Evolutionary conservation across 768 basidiomycete genomes (phyloP), one percentile per base, ranked within the genome.

Genomic region (Symmetrospora coprosmae): DNA sequence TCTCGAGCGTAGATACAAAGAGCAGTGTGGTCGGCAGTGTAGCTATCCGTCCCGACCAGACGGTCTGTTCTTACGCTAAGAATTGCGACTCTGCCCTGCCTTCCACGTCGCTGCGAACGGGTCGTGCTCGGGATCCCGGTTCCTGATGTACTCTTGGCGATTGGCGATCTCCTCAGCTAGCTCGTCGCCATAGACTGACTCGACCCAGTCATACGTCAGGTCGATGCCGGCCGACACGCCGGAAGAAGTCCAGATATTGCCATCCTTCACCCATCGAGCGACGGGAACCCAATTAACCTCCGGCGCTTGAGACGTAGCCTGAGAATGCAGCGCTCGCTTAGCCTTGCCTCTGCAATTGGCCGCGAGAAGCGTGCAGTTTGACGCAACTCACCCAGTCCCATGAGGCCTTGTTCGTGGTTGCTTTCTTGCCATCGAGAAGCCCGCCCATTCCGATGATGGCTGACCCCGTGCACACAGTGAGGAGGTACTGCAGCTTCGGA

Each of bases 381-480:
- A 11, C 31, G n/a, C n/a, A n/a, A 14, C 23, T 51, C 21, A 64
- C 58, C 50, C 50, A 64, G 13, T 31, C 21, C 38, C 60, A 66
- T 1, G 23, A 17, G 2, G 25, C 31, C 51, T 64, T 66, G 38
- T 66, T 66, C 13, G 34, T 27, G 2, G 65, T 66, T 16, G 65
- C 65, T 14, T 45, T 27, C 19, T 37, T 35, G 46, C 63, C 59
- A 31, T 66, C 65, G 14, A 66, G 31, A 7, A 66, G 17, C 3
- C 65, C 65, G 13, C 60, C 35, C 21, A 43, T 50, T n/a, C 60
- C 65, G 28, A 65, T 39, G 19, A 67, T n/a, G 11, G 37, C 58
- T 23, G 59, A 60, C 27, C 62, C 66, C 7, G 65, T 66, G 52
- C 66, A 67, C 43, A 67, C 50, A 31, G 60, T 58, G 33, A 62